Base-by-base conservation (phyloP, 441 rosid genomes). In the Pelargonium australe region DNA sequence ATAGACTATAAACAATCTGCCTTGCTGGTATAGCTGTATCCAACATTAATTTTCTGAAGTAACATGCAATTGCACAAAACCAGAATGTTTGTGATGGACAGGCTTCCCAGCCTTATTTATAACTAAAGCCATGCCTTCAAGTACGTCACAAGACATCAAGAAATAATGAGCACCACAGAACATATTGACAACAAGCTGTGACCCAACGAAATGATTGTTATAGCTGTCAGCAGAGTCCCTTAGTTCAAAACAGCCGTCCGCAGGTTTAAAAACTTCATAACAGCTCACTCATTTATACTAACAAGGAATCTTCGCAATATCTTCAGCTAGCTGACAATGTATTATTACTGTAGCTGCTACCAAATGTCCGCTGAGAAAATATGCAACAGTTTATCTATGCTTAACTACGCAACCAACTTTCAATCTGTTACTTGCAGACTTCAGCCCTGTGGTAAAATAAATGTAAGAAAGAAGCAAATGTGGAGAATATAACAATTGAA, bases 81-180 rank as follows among this genome's bases (percentile, higher is more conserved):
- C 77, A 67, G 62, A 76, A 73, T 45, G 67, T 43, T 80, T 77
- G 70, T 62, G 77, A 78, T 70, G 76, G 75, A 78, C 58, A 80
- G 82, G 79, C 87, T 70, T 78, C 78, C 61, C 45, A 64, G 84
- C 84, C 79, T 86, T 87, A 86, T 86, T 83, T 73, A 78, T 81
- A 72, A 60, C 70, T 76, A 73, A 77, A 79, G 73, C 77, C 75
- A 73, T 76, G 77, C 73, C 81, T 77, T 80, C 77, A 74, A 69
- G 76, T 70, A 20, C 55, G 70, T 62, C 71, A 80, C 58, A 73
- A 75, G 66, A 68, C 70, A 68, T 11, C 47, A 72, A 73, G 63
- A 68, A 34, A 70, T 53, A 45, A 76, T 40, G 65, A 71, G 70
- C 12, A 63, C 75, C 71, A 73, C n/a, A 61, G 23, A 77, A 71